These are phyloP conservation scores for Agrocybe praecox DNA, from an alignment of 768 basidiomycete species.

Conservation along the genomic window DNA sequence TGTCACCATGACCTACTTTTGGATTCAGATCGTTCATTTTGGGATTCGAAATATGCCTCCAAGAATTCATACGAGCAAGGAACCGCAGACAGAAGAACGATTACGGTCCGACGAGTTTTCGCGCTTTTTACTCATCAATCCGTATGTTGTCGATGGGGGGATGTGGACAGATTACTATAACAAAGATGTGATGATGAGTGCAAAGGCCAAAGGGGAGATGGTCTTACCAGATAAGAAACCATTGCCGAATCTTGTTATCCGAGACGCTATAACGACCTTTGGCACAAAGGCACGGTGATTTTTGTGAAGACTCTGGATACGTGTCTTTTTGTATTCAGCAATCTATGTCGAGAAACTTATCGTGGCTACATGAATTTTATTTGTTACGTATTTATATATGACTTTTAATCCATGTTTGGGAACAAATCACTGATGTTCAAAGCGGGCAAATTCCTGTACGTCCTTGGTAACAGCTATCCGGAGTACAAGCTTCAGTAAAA, in stretches of 20 bases:
- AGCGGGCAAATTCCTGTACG: slow-evolving; percentile 9
- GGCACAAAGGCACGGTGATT: background rate
- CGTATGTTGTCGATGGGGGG: slow-evolving; percentile 41
- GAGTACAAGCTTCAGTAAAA: background rate
- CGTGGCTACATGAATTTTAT: too few relatives aligned
- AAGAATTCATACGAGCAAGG: background rate
- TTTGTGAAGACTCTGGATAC: too few relatives aligned
- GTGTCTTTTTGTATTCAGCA: too few relatives aligned
- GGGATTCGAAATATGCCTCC: slow-evolving; percentile 40
- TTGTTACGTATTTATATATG: background rate
- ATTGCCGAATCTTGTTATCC: slow-evolving; percentile 38
- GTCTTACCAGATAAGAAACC: slow-evolving; percentile 47
- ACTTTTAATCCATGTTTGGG: background rate
- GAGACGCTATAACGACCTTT: slow-evolving; percentile 32
- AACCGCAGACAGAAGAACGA: background rate
- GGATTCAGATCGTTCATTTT: slow-evolving; percentile 52
- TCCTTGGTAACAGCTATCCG: slow-evolving; percentile 11
- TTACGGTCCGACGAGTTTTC: slow-evolving; percentile 29
- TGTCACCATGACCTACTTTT: slow-evolving; percentile 52
- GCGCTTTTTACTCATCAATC: slow-evolving; percentile 40
- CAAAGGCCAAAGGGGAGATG: slow-evolving; percentile 39
- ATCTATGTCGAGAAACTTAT: too few relatives aligned
- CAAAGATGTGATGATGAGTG: slow-evolving; percentile 45
- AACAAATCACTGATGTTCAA: background rate
- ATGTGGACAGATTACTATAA: slow-evolving; percentile 47